Evolutionary conservation across 805 yeast genomes (phyloP), one percentile per base, ranked within the genome.

Genomic region (Martiniozyma abietophila): DNA sequence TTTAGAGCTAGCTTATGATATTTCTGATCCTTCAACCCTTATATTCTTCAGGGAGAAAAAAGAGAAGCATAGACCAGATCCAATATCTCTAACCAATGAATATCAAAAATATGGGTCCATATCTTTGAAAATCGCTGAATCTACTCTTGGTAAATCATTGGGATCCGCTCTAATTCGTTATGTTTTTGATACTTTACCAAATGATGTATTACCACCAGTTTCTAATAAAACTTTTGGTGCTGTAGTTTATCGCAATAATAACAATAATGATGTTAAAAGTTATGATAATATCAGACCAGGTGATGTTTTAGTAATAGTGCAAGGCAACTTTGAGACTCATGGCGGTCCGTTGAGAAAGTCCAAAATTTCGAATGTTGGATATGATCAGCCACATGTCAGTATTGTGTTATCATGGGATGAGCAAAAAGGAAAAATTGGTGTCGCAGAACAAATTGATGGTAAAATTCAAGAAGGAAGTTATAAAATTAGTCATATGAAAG

Each of bases 361-460:
- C 20, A 52, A 52, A 27, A 47, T 65, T 2, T 53, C 67, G n/a
- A 70, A 69, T 5, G 64, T 76, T 11, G 94, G 94, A 10, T 44
- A 42, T 28, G 69, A 64, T 3, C 53, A 49, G n/a, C 71, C 79
- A 3, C 70, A 67, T 44, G 61, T 70, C 10, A 74, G 79, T 1
- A 61, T 89, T 7, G 74, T 89, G 8, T 62, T 71, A 20, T 88
- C 77, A 34, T 85, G 67, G 64, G 97, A 92, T 46, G 64, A 71
- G 3, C 64, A 68, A 35, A 88, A 86, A 64, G 68, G 67, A 31
- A 81, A 80, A 50, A 64, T 81, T 44, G 72, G 70, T 50, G 94
- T 80, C 5, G 61, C 79, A 42, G 88, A 78, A 47, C 64, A 63
- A 37, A 69, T 66, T 23, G 39, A 52, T 4, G 48, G 56, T 23